Conservation (phyloP, 768 basidiomycete species). For the Psilocybe sp. region DNA sequence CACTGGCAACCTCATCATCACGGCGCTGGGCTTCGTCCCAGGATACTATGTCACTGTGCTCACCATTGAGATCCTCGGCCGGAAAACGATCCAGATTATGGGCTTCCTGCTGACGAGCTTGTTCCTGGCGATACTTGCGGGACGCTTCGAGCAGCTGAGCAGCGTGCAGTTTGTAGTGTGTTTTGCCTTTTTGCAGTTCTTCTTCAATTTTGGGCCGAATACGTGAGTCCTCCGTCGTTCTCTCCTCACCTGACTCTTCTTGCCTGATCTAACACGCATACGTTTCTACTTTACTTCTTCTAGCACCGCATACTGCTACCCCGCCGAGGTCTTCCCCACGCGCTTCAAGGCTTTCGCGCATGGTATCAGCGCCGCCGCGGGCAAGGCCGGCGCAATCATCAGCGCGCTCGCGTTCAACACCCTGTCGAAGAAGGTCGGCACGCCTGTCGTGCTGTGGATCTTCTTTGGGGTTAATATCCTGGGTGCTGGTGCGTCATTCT, state of each 20-base stretch:
- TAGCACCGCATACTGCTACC: constrained; percentile 47
- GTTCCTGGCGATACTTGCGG: constrained; percentile 61
- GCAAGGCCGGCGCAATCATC: constrained; percentile 77
- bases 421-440: constrained; percentile 59
- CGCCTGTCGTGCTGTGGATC: constrained; percentile 68
- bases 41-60: constrained; percentile 68
- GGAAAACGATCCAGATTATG: constrained; percentile 74
- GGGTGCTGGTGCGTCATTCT: constrained; percentile 36
- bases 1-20: constrained; percentile 69
- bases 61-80: constrained; percentile 64
- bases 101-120: constrained; percentile 72
- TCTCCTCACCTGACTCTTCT: constrained; percentile 24
- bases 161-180: constrained; percentile 64
- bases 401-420: constrained; percentile 72
- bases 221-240: constrained; percentile 21
- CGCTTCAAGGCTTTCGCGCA: constrained; percentile 40
- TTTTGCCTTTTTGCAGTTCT: constrained; percentile 76
- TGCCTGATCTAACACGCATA: not conserved
- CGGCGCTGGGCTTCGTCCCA: constrained; percentile 74
- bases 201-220: constrained; percentile 83
- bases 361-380: constrained; percentile 64
- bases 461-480: constrained; percentile 63
- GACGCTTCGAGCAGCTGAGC: constrained; percentile 53
- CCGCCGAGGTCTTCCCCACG: constrained; percentile 80
- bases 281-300: not conserved